These are phyloP conservation scores for Euclidium syriacum DNA, from an alignment of 345 rosid species.

Conservation along the genomic window DNA sequence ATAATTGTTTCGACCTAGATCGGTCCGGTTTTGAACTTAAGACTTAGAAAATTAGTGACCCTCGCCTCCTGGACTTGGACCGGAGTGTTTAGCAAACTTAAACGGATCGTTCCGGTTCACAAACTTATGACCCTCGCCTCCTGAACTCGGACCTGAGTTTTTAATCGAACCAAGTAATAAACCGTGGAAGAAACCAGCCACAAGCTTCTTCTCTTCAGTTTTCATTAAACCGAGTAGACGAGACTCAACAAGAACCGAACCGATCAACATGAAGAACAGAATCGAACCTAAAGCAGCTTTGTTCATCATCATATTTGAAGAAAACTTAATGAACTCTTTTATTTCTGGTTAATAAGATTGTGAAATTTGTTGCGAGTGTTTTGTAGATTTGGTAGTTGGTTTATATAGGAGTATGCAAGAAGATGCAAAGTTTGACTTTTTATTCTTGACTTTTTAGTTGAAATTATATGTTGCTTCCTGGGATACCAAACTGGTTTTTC, in stretches of 20 bases:
- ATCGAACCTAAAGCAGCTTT: constrained; percentile 16
- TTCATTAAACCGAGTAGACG: constrained; percentile 33
- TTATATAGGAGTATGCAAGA: constrained; percentile 17
- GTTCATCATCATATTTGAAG: constrained; percentile 24
- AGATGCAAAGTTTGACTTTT: constrained; percentile 26
- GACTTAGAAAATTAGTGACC: constrained; percentile 30
- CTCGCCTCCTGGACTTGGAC: constrained; percentile 35
- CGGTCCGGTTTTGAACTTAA: not conserved
- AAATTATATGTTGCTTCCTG: constrained; percentile 11
- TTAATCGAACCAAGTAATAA: constrained; percentile 43
- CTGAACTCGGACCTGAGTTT: constrained; percentile 46
- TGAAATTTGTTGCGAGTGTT: not conserved
- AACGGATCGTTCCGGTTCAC: constrained; percentile 10
- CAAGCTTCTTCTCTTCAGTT: constrained; percentile 12
- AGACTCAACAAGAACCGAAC: constrained; percentile 25
- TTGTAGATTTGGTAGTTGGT: not conserved
- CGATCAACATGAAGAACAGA: constrained; percentile 15
- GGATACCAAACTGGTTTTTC: not conserved
- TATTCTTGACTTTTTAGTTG: not conserved
- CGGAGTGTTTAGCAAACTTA: constrained; percentile 34
- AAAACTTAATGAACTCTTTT: not conserved
- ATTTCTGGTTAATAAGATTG: not conserved
- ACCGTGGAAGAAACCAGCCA: constrained; percentile 35
- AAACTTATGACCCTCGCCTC: constrained; percentile 40
- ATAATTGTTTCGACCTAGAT: not conserved